phyloP scores from a whole-genome alignment of 345 rosid species.

The Noccaea caerulescens region DNA sequence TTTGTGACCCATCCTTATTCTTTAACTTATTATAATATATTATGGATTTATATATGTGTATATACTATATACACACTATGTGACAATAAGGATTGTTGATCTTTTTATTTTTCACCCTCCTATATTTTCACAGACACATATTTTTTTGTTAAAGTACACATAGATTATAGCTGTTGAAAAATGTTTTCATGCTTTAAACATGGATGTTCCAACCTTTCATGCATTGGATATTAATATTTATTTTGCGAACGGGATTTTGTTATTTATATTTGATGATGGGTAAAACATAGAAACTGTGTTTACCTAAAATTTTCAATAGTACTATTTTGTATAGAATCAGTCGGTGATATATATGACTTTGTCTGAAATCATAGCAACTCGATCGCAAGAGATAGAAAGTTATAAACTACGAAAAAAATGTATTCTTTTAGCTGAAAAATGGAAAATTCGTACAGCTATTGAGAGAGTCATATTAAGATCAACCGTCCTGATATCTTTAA shows the following conservation, averaged over 20 bases:
- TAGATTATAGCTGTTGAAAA: slow-evolving; percentile 7
- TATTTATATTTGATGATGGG: background rate
- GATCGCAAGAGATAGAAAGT: no score
- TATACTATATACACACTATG: background rate
- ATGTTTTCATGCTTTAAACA: background rate
- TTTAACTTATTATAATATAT: slow-evolving; percentile 39
- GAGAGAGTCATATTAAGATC: slow-evolving; percentile 28
- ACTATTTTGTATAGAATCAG: background rate
- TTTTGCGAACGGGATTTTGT: background rate
- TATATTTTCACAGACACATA: background rate
- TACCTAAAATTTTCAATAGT: background rate
- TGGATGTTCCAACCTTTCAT: slow-evolving; percentile 28
- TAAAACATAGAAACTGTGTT: background rate
- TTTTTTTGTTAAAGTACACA: no score
- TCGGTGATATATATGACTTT: background rate
- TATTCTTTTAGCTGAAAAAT: slow-evolving; percentile 15
- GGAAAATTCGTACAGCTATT: slow-evolving; percentile 20
- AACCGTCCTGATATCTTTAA: background rate
- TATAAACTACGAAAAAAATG: background rate
- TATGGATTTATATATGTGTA: background rate
- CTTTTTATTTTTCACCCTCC: slow-evolving; percentile 7
- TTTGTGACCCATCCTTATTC: slow-evolving; percentile 43
- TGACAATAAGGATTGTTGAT: slow-evolving; percentile 2
- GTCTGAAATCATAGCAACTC: slow-evolving; percentile 7
- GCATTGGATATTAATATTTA: background rate